These are phyloP conservation scores for Phlyctochytrium arcticum DNA, from an alignment of 192 early-diverging fungal species.

Conservation along the genomic window DNA sequence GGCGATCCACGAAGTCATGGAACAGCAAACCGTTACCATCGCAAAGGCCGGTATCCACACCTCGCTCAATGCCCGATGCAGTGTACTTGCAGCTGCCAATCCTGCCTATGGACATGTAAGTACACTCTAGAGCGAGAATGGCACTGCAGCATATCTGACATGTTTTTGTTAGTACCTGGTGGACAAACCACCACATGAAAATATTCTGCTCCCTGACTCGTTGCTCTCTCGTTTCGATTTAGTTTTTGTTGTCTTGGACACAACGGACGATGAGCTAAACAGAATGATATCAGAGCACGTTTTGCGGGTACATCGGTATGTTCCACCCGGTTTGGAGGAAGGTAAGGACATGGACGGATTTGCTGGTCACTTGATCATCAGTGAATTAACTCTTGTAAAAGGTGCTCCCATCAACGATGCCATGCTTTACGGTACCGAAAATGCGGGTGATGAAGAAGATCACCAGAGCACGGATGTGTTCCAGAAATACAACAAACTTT, in stretches of 20 bases:
- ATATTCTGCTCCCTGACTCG: slow-evolving; percentile 94
- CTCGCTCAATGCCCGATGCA: slow-evolving; percentile 93
- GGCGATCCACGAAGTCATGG: slow-evolving; percentile 99
- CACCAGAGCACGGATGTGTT: slow-evolving; percentile 65
- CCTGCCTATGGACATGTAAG: slow-evolving; percentile 59
- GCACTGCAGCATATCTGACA: slow-evolving; percentile 15
- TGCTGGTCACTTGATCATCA: neutral
- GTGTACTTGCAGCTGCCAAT: slow-evolving; percentile 96
- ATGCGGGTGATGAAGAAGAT: slow-evolving; percentile 42
- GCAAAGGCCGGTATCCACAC: slow-evolving; percentile 99
- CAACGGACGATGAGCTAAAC: slow-evolving; percentile 78
- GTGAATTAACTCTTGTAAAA: neutral
- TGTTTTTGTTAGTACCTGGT: slow-evolving; percentile 62
- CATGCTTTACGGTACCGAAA: slow-evolving; percentile 26
- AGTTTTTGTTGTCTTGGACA: slow-evolving; percentile 93
- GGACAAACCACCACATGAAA: slow-evolving; percentile 81
- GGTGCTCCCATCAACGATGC: slow-evolving; percentile 45
- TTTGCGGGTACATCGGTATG: slow-evolving; percentile 89
- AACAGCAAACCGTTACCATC: slow-evolving; percentile 98
- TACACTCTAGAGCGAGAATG: neutral
- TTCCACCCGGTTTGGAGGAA: slow-evolving; percentile 77
- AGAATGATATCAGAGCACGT: slow-evolving; percentile 89
- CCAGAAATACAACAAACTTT: slow-evolving; percentile 80
- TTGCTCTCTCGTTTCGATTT: slow-evolving; percentile 96
- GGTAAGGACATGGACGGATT: slow-evolving; percentile 37